These are phyloP conservation scores for Osmanthus fragrans DNA, from an alignment of 257 asterid genomes.

Conservation along the genomic window DNA sequence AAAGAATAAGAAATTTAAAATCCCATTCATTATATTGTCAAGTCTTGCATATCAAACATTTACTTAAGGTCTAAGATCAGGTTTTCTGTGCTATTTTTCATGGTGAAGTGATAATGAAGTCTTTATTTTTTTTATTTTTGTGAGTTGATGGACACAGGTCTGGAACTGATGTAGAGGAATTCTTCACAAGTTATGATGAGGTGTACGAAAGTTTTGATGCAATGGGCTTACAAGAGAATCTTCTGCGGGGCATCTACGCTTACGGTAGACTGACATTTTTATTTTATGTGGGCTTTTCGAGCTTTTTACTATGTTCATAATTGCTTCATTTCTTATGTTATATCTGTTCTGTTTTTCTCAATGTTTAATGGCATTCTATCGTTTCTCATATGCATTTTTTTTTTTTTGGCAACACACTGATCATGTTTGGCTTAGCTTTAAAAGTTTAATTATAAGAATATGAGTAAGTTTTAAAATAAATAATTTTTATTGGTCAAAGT, in stretches of 20 bases:
- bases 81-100: not conserved
- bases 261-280: conserved; percentile 36
- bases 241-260: conserved; percentile 62
- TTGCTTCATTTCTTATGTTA: not conserved
- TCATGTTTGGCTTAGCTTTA: not conserved
- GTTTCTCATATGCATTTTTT: not conserved
- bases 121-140: not conserved
- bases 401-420: no score
- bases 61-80: not conserved
- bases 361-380: not conserved
- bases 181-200: conserved; percentile 58
- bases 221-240: conserved; percentile 61
- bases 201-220: conserved; percentile 56
- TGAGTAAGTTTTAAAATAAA: not conserved
- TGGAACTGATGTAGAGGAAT: conserved; percentile 47
- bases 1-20: not conserved
- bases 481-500: no score
- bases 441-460: not conserved
- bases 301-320: not conserved
- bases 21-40: not conserved
- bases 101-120: no score
- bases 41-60: not conserved
- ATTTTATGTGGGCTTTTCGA: not conserved
- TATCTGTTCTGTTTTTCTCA: not conserved
- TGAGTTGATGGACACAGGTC: conserved; percentile 31